Base-by-base conservation (phyloP, 1,284 basidiomycete species). In the Pseudozyma hubeiensis region DNA sequence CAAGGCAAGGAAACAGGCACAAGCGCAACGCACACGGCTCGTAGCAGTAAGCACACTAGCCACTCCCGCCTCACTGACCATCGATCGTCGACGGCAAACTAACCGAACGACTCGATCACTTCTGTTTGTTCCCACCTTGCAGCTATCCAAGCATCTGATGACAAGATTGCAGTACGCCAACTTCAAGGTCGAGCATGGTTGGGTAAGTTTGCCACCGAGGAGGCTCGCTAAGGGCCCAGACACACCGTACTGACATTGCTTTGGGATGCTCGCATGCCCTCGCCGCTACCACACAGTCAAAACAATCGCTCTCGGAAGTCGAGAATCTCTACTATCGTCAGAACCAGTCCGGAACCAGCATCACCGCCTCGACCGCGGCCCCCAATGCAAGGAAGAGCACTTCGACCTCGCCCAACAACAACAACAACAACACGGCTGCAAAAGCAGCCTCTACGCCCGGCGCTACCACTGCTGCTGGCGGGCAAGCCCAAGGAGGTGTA, bases 171-270 rank as follows among this genome's bases (percentile, higher is more conserved):
- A 79, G 52, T 82, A 81, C 37, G 81, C 79, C 19, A 70, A 74
- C 46, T 81, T 82, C 70, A 82, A 82, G 64, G 78, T 82, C 14
- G 78, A 82, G 53, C 77, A 82, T 57, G 81, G 81, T 24, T 82
- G 81, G 81, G 75, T 78, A 64, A 65, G 76, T 64, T 16, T 7
- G 16, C 7, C 40, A 16, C 10, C 40, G 11, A 14, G 10, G n/a
- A 16, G 13, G 16, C 40, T 41, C 16, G 11, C 16, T 10, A n/a
- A 2, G 11, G 2, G 24, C 4, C 24, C 24, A 24, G 24, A 24
- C 24, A 24, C 24, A 24, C 24, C 4, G 24, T 24, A 24, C 24
- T 24, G 24, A 24, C 4, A 24, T 24, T 24, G 24, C 24, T 24
- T 24, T 24, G 24, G 24, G 24, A 24, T 24, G 24, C 4, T 24